Evolutionary conservation across 768 basidiomycete genomes (phyloP).

Genomic region (Lentinula sp.): DNA sequence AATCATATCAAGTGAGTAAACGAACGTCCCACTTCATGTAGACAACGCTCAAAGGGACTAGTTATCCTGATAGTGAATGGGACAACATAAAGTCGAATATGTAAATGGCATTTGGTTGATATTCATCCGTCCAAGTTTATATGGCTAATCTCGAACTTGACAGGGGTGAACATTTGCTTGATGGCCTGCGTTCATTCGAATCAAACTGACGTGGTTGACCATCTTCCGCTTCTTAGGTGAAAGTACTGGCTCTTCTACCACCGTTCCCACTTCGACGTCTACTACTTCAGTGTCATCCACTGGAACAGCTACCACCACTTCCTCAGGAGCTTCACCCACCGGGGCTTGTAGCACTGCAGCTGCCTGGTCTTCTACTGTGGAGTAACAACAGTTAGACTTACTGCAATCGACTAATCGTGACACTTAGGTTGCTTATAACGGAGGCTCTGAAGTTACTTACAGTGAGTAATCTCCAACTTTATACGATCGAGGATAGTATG

Average conservation of each 20-base stretch:
- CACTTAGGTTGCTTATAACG: slow-evolving; percentile 35
- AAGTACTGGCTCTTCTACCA: neutral
- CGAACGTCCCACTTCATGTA: slow-evolving; percentile 6
- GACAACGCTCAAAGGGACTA: slow-evolving; percentile 14
- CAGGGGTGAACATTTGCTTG: too few species aligned
- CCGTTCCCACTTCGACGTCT: neutral
- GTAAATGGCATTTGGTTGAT: slow-evolving; percentile 18
- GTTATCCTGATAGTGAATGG: slow-evolving; percentile 66
- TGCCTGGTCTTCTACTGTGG: slow-evolving; percentile 42
- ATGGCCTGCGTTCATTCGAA: neutral
- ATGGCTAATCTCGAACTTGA: neutral
- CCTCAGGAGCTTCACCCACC: slow-evolving; percentile 16
- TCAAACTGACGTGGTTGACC: neutral
- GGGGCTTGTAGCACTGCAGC: slow-evolving; percentile 25
- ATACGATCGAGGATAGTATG: neutral
- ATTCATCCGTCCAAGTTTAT: neutral
- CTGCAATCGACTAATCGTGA: neutral
- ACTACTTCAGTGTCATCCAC: slow-evolving; percentile 16
- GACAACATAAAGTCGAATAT: slow-evolving; percentile 66
- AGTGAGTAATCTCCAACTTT: slow-evolving; percentile 22
- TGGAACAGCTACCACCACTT: slow-evolving; percentile 14
- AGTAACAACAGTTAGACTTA: neutral
- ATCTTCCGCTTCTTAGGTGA: neutral
- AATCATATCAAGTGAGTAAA: slow-evolving; percentile 56
- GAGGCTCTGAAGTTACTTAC: slow-evolving; percentile 40